Evolutionary conservation across 768 basidiomycete genomes (phyloP), one percentile per base, ranked within the genome.

Genomic region (Boletus pseudo-olivaceus): DNA sequence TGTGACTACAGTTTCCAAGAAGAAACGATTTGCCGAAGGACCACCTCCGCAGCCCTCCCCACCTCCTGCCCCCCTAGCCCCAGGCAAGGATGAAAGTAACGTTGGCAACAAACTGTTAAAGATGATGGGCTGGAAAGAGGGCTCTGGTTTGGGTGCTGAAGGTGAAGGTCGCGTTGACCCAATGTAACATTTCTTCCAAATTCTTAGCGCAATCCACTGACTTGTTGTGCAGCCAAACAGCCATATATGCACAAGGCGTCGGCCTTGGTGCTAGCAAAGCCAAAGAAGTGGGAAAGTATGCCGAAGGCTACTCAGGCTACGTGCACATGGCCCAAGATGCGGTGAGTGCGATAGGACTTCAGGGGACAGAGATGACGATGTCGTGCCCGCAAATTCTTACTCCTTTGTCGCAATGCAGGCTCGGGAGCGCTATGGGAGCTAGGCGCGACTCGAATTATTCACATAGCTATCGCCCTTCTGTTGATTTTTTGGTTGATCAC

Each of bases 51-150:
- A 86, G 3, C 75, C 87, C 2, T 72, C 78, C 1, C 83, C 87
- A 0, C 82, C 87, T 1, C 82, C 83, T 9, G 78, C 82, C 6
- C 76, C 83, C 3, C 62, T 85, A 4, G 83, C 87, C 61, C 90
- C 86, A 6, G 90, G 83, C 6, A 76, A 90, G 66, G 94, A 98
- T 62, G 83, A 86, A 47, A 84, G 63, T 39, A 98, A 98, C 62
- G 82, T 93, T 11, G 97, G 97, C 7, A 95, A 95, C 66, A 94
- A 92, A 65, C 68, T 99, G 53, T 70, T 98, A 58, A 92, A 93
- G 70, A 95, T 96, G 83, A 98, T 98, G 95, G 97, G 96, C 1
- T 98, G 95, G 95, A 90, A 80, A 58, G 88, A 89, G 63, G 95
- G 95, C 7, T 84, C 81, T 15, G 95, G 96, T 1, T 72, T 98